These are phyloP conservation scores for Picochlorum sp. DNA, from an alignment of 139 green algal genomes.

Conservation along the genomic window DNA sequence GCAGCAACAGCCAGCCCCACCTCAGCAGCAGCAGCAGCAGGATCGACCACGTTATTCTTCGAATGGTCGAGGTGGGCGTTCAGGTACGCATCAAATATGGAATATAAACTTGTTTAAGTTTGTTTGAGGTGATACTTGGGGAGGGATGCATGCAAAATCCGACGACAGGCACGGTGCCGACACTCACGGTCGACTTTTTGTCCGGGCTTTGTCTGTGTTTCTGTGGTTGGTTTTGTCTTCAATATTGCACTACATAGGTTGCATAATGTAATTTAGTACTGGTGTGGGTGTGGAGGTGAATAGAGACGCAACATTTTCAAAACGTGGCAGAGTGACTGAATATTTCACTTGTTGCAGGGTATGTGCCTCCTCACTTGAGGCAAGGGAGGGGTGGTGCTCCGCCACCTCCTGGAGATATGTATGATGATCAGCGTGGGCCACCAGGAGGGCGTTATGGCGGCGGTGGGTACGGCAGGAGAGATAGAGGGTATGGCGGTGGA, in stretches of 20 bases:
- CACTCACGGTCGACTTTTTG: too few relatives aligned
- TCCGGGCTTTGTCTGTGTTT: too few relatives aligned
- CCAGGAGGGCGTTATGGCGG: slow-evolving; percentile 9
- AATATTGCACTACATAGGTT: too few relatives aligned
- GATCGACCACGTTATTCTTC: neutral
- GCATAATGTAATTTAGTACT: too few relatives aligned
- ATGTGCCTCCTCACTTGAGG: slow-evolving; percentile 68
- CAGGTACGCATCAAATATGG: too few relatives aligned
- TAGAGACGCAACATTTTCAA: neutral
- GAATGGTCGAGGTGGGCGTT: neutral
- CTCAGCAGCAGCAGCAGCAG: neutral
- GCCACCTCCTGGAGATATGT: slow-evolving; percentile 12
- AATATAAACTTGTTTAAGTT: too few relatives aligned
- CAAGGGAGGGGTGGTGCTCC: neutral
- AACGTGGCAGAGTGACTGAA: too few relatives aligned
- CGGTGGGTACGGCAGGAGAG: slow-evolving; percentile 32
- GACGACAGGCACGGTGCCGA: too few relatives aligned
- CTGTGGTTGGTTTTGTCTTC: too few relatives aligned
- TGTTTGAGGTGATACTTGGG: too few relatives aligned
- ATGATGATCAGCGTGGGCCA: slow-evolving; percentile 13
- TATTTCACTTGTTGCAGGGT: slow-evolving; percentile 23
- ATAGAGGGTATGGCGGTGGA: slow-evolving; percentile 14
- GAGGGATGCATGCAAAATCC: too few relatives aligned
- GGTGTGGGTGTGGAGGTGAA: too few relatives aligned
- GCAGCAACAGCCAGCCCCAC: neutral